Evolutionary conservation across 1,139 yeast genomes (phyloP), one percentile per base, ranked within the genome.

Genomic region (Nakaseomyces nivariensis): DNA sequence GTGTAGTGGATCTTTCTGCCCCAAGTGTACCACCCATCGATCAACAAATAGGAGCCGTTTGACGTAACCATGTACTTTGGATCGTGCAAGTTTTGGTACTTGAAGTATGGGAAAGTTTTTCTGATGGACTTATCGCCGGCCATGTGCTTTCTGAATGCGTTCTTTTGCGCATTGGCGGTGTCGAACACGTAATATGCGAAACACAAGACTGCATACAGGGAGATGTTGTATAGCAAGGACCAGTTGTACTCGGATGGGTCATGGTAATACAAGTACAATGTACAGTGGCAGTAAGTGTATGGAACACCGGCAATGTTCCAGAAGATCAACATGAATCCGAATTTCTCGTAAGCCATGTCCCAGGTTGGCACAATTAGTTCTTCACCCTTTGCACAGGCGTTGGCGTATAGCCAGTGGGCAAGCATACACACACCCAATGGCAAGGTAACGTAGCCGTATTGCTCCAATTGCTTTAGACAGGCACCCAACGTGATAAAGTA

Each of bases 231-330:
- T 29, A 61, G 54, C 34, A 74, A 66, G 8, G 92, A 76, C 85
- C 92, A 82, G 51, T 74, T 68, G 72, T 92, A 92, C 64, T 85
- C 95, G 34, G 72, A 60, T 45, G 97, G 97, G 53, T 86, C 78
- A 68, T 86, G 96, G 72, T 81, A 82, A 57, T 81, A 82, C 62
- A 92, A 70, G 73, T 72, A 92, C 59, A 92, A 75, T 9, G 96
- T 86, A 68, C 95, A 85, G 67, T 89, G 96, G 70, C 96, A 88
- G 73, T 92, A 92, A 47, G 97, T 92, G 79, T 82, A 92, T 48
- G 98, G 98, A 41, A 92, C 98, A 61, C 98, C 98, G 37, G 97
- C 96, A 69, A 92, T 88, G 72, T 92, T 92, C 98, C 98, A 92
- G 76, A 92, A 92, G 60, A 90, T 81, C 58, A 92, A 79, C 97